Conservation (phyloP, 768 basidiomycete genomes). For the Suillus bovinus region DNA sequence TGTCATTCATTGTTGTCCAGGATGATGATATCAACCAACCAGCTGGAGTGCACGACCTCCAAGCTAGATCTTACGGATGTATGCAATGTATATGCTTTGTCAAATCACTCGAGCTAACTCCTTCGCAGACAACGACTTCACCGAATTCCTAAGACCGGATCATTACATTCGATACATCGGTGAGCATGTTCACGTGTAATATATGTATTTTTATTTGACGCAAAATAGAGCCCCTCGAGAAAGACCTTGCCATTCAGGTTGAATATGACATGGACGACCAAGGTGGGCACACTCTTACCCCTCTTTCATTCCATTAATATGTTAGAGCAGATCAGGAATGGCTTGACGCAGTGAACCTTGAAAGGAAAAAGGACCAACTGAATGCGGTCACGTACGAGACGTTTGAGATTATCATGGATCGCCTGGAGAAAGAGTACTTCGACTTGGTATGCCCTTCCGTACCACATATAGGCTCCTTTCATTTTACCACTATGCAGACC, state of each 20-base stretch:
- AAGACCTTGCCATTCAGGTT: constrained; percentile 88
- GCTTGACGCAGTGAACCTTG: constrained; percentile 82
- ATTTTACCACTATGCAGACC: constrained; percentile 50
- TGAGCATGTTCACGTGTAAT: constrained; percentile 32
- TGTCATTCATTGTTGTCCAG: constrained; percentile 65
- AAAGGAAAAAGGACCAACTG: constrained; percentile 74
- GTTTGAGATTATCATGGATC: constrained; percentile 97
- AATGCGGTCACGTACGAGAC: constrained; percentile 77
- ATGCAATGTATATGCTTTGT: constrained; percentile 29
- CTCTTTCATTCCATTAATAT: constrained; percentile 10
- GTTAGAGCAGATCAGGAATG: constrained; percentile 79
- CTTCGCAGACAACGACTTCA: constrained; percentile 60
- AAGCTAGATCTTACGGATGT: constrained; percentile 76
- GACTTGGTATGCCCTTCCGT: constrained; percentile 66
- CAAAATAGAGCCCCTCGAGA: constrained; percentile 81
- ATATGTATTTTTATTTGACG: constrained; percentile 11
- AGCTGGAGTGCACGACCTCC: constrained; percentile 61
- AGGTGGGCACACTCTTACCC: constrained; percentile 47
- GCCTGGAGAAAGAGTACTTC: constrained; percentile 99
- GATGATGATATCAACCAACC: constrained; percentile 63
- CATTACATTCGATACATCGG: constrained; percentile 92
- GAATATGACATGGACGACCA: constrained; percentile 99
- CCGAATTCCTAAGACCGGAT: constrained; percentile 74
- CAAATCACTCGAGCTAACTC: constrained; percentile 8
- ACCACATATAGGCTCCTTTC: constrained; percentile 7